A percentile compares a stretch with the other conserved stretches of the same genome.
These are phyloP conservation scores for Canavalia gladiata DNA, from an alignment of 306 rosid genomes.

Conservation along the genomic window DNA sequence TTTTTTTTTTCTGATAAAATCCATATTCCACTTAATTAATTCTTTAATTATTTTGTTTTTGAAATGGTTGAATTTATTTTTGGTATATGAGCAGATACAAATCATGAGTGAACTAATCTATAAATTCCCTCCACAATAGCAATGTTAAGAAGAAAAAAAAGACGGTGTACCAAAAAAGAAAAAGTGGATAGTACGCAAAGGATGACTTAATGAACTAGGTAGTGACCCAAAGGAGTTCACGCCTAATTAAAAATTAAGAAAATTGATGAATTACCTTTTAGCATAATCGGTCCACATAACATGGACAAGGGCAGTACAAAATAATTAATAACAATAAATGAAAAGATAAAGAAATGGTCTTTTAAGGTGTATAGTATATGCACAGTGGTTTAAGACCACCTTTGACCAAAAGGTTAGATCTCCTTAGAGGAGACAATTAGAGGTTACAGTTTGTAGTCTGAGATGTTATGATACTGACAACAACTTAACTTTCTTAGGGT, in stretches of 20 bases:
- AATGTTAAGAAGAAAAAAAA: not conserved
- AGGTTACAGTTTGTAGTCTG: conserved; percentile 67
- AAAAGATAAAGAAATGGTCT: conserved; percentile 37
- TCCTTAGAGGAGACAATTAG: conserved; percentile 81
- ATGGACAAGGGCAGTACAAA: not conserved
- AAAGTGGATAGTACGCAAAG: conserved; percentile 34
- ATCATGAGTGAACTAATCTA: not conserved
- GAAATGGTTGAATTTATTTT: not conserved
- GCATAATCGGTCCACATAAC: conserved; percentile 5
- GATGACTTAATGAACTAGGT: conserved; percentile 1
- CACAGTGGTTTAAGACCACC: conserved; percentile 45
- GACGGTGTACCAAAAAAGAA: not conserved
- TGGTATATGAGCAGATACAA: not conserved
- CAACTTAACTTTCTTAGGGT: conserved; percentile 56
- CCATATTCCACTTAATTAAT: no score
- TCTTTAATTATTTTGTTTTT: no score
- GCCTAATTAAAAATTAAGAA: not conserved
- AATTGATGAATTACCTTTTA: not conserved
- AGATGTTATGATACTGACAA: conserved; percentile 68
- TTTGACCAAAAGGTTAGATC: conserved; percentile 65
- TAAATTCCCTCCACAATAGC: not conserved
- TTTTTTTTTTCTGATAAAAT: no score
- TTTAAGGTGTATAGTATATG: conserved; percentile 38
- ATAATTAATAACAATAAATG: conserved; percentile 22
- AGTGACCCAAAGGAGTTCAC: not conserved